Evolutionary conservation across 495 filamentous ascomycete species (phyloP).

Genomic region (Penicillium macrosclerotiorum): DNA sequence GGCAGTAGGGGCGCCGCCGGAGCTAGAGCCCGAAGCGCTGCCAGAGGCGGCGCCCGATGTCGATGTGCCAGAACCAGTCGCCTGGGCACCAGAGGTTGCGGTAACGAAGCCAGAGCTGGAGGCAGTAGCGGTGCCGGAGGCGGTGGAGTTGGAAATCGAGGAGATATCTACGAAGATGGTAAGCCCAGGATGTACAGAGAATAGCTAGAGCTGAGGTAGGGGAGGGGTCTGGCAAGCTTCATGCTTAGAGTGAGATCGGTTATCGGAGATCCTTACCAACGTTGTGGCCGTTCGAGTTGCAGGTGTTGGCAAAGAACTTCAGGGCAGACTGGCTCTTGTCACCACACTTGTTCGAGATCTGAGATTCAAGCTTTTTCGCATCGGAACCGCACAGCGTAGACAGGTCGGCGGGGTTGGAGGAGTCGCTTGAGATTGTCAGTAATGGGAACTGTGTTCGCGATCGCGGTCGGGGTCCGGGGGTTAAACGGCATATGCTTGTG

Average conservation of each 20-base stretch:
- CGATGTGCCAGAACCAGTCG: constrained; percentile 11
- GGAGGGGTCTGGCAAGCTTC: neutral
- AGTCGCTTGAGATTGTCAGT: constrained; percentile 20
- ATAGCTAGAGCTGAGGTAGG: constrained; percentile 3
- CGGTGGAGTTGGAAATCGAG: constrained; percentile 3
- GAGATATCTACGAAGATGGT: constrained; percentile 3
- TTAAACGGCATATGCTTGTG: too few species aligned
- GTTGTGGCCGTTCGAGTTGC: constrained; percentile 30
- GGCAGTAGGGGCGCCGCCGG: constrained; percentile 4
- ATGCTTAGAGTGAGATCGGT: neutral
- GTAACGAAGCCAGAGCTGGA: constrained; percentile 11
- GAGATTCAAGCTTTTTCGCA: constrained; percentile 28
- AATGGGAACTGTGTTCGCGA: neutral
- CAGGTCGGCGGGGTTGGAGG: constrained; percentile 30
- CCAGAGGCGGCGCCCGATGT: constrained; percentile 4
- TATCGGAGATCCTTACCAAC: constrained; percentile 31
- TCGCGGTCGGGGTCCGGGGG: neutral
- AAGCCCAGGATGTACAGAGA: too few species aligned
- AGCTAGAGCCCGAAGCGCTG: neutral
- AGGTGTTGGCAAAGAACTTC: constrained; percentile 33
- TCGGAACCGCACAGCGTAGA: constrained; percentile 29
- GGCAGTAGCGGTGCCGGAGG: constrained; percentile 12
- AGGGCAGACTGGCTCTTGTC: constrained; percentile 28
- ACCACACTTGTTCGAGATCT: constrained; percentile 28
- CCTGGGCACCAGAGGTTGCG: constrained; percentile 10